These are phyloP conservation scores for Fonsecaea nubica DNA, from an alignment of 2,329 filamentous ascomycete genomes.

Conservation along the genomic window DNA sequence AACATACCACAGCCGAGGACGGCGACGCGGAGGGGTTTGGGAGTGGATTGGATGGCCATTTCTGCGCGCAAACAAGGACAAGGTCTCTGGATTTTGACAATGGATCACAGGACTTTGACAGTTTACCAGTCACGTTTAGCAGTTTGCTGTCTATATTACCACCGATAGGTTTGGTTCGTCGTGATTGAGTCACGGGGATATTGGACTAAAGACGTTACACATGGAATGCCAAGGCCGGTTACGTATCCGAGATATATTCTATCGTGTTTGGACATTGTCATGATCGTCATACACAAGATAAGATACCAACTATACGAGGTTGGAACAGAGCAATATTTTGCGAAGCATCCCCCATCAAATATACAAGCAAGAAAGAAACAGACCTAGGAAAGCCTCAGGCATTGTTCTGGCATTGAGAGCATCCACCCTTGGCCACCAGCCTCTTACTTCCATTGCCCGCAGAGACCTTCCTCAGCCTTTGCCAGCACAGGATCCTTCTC, in stretches of 20 bases:
- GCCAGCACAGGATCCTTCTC: conserved; percentile 58
- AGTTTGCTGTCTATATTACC: neutral
- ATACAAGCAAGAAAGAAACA: neutral
- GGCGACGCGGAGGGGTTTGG: conserved; percentile 21
- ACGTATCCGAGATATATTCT: neutral
- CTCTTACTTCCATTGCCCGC: conserved; percentile 46
- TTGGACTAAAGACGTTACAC: neutral
- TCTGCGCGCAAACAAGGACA: neutral
- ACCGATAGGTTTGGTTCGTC: neutral
- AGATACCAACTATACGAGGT: no score
- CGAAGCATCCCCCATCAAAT: neutral
- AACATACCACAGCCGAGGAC: conserved; percentile 26
- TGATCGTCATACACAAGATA: no score
- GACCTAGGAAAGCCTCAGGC: neutral
- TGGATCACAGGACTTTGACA: neutral
- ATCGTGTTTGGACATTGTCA: no score
- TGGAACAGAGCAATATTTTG: no score
- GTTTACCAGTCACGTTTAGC: neutral
- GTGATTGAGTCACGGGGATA: neutral
- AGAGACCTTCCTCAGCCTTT: conserved; percentile 45
- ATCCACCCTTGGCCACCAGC: neutral
- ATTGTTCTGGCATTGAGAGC: neutral
- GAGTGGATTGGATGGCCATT: neutral
- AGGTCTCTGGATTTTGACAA: neutral
- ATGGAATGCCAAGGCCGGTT: neutral